phyloP scores from a whole-genome alignment of 352 stramenopile genomes.

The Phytophthora pistaciae region DNA sequence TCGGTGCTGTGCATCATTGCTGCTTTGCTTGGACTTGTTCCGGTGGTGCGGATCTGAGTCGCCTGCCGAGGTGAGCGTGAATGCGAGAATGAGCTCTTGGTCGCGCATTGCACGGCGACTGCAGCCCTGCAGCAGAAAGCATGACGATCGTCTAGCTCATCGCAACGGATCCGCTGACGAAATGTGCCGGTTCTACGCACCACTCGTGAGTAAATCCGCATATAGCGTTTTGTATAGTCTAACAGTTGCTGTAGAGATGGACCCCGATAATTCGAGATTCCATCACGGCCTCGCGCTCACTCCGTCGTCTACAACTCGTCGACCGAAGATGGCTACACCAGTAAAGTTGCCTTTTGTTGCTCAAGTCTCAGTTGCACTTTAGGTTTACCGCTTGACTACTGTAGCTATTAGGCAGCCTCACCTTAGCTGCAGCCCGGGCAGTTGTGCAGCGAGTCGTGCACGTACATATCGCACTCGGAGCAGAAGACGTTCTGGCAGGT shows the following conservation, averaged over 20 bases:
- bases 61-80: not conserved
- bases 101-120: not conserved
- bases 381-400: not conserved
- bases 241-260: not conserved
- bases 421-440: constrained; percentile 94
- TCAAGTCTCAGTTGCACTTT: not conserved
- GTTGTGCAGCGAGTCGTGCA: constrained; percentile 99
- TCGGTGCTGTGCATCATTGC: constrained; percentile 8
- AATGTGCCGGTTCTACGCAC: constrained; percentile 16
- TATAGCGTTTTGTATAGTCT: constrained; percentile 15
- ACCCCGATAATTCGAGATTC: constrained; percentile 17
- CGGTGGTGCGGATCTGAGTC: not conserved
- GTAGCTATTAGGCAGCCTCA: not conserved
- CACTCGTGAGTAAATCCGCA: constrained; percentile 9
- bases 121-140: constrained; percentile 12
- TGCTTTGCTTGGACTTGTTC: not conserved
- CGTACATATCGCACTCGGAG: constrained; percentile 97
- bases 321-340: constrained; percentile 18
- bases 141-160: constrained; percentile 11
- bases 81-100: constrained; percentile 20
- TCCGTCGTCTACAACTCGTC: constrained; percentile 8
- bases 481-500: constrained; percentile 95
- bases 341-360: constrained; percentile 10
- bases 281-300: constrained; percentile 5
- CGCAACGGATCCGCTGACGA: constrained; percentile 8